Base-by-base conservation (phyloP, 2,329 filamentous ascomycete genomes). In the Cryphonectria radicalis region DNA sequence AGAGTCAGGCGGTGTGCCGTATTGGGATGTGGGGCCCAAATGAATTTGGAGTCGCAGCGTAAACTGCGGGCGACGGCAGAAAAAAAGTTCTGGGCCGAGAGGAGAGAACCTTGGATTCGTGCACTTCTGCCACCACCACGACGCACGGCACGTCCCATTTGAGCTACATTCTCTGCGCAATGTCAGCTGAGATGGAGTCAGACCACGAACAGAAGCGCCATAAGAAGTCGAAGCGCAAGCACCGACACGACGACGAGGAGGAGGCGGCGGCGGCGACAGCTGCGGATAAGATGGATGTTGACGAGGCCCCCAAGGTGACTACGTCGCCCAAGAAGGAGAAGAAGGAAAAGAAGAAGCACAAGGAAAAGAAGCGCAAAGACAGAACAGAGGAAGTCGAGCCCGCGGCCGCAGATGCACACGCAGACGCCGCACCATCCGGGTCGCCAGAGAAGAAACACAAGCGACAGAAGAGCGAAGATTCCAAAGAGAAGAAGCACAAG, bases 361-460 rank as follows among this genome's bases (percentile, higher is more conserved):
- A 74, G 59, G 73, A 73, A 35, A 75, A 63, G 71, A 67, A 70
- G n/a, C 69, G 84, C 80, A 79, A 79, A 71, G 76, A 75, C 55
- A 68, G 72, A 74, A 28, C 76, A 77, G 68, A 70, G 74, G 25
- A 78, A 79, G 68, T 75, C 77, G 62, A 74, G 76, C 42, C 66
- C 72, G 19, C 74, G 74, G 60, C 69, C 66, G 46, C 35, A 50
- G 4, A 60, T 59, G 62, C 7, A 14, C 64, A 60, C 19, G 32
- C 28, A 50, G 60, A 11, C 22, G 63, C 7, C n/a, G 57, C 63
- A 46, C 17, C 57, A 50, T 53, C 13, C 28, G 46, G 32, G 10
- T 71, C 72, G 22, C 72, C 66, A 3, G 67, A 71, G n/a, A 68
- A 72, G 53, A 67, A 73, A 22, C 70, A 68, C 25, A 66, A 73